Base-by-base conservation (phyloP, 1,284 basidiomycete species). In the Vanrija pseudolonga region DNA sequence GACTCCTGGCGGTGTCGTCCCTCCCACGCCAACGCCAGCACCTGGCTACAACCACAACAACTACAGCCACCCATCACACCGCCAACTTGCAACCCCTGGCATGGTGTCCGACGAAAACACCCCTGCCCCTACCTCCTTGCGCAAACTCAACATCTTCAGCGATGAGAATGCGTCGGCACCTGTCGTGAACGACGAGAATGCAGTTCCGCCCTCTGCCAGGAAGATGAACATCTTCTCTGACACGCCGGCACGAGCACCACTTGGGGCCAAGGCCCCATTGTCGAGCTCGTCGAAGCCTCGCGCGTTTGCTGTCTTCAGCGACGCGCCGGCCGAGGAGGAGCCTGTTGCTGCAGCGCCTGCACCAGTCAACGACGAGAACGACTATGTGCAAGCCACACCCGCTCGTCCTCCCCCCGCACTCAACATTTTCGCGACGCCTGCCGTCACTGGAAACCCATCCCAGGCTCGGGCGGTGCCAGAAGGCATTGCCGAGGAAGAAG, bases 11-110 rank as follows among this genome's bases (percentile, higher is more conserved):
- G 61, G 55, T 23, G 58, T 63, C 45, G 68, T 78, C 0, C 76
- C 77, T 2, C 76, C 76, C 0, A 78, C 77, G 0, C 77, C 77
- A 1, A 77, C 74, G 0, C 76, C 76, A 0, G 66, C 67, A 3
- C 52, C 56, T 2, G 54, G 54, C 9, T 39, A 49, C n/a, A 32
- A 32, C 32, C 32, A 32, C 32, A 32, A 32, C 32, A 32, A 32
- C 12, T 32, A 32, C 32, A 32, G 32, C 14, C 32, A 32, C 32
- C 32, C 32, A 4, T 32, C 32, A 15, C 32, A 32, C 5, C 14
- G 14, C 6, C 32, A 32, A 12, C 32, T 32, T 32, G 32, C 32
- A 14, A 32, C 32, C 2, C 32, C 32, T 14, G 12, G 32, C 12
- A 12, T 64, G 37, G 66, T 67, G 39, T 45, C 46, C 3, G 65